These are phyloP conservation scores for Cladosporium sp. DNA, from an alignment of 2,329 filamentous ascomycete species.

Conservation along the genomic window DNA sequence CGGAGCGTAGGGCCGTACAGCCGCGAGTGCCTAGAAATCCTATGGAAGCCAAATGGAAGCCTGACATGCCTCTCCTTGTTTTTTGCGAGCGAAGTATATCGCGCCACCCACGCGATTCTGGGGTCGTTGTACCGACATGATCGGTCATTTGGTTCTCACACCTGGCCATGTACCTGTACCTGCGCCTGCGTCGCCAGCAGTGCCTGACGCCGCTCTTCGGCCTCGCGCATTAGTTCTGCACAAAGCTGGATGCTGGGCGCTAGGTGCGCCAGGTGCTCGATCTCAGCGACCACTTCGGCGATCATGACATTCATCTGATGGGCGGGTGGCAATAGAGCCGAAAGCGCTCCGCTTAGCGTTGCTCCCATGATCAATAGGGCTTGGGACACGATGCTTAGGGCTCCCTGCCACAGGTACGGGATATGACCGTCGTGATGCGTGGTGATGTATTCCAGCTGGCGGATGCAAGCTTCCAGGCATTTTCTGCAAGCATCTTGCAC, in stretches of 20 bases:
- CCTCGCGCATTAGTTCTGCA: constrained; percentile 79
- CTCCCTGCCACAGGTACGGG: constrained; percentile 83
- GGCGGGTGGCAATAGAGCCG: constrained; percentile 60
- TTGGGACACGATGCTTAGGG: constrained; percentile 79
- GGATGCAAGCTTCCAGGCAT: constrained; percentile 76
- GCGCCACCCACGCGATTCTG: constrained; percentile 8
- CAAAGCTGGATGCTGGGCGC: constrained; percentile 74
- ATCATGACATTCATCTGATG: constrained; percentile 71
- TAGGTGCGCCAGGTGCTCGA: constrained; percentile 71
- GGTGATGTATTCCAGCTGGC: constrained; percentile 75
- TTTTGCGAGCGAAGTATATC: not conserved
- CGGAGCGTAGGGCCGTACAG: constrained; percentile 5
- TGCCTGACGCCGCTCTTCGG: constrained; percentile 66
- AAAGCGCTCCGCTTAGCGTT: constrained; percentile 74
- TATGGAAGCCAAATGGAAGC: constrained; percentile 13
- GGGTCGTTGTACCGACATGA: not conserved
- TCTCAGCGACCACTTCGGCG: constrained; percentile 72
- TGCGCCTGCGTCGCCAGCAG: constrained; percentile 38
- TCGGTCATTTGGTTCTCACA: not conserved
- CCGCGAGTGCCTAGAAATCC: constrained; percentile 3
- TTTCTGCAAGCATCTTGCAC: constrained; percentile 78
- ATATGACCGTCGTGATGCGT: constrained; percentile 81
- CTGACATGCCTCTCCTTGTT: not conserved
- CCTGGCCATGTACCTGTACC: constrained; percentile 4
- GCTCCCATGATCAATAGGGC: constrained; percentile 81